Conservation (phyloP, 1,139 yeast genomes). For the Candida dubliniensis region DNA sequence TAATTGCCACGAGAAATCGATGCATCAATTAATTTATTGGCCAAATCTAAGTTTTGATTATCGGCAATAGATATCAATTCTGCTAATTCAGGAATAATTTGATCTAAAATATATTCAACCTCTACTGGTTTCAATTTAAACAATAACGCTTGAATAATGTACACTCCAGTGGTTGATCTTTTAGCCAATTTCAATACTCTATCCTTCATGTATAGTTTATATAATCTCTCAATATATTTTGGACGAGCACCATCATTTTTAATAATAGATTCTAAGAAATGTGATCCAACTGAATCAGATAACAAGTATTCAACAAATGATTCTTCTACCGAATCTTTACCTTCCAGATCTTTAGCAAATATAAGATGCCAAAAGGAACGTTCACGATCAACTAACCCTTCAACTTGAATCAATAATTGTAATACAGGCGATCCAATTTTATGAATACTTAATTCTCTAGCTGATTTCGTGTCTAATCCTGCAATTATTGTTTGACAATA, state of each 20-base stretch:
- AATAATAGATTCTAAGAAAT: slow-evolving; percentile 74
- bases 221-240: slow-evolving; percentile 69
- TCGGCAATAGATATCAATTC: slow-evolving; percentile 52
- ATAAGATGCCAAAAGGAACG: slow-evolving; percentile 64
- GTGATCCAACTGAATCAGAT: slow-evolving; percentile 89
- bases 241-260: slow-evolving; percentile 61
- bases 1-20: slow-evolving; percentile 60
- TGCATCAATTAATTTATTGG: slow-evolving; percentile 66
- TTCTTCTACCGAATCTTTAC: slow-evolving; percentile 64
- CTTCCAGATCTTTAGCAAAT: slow-evolving; percentile 45
- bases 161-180: slow-evolving; percentile 80
- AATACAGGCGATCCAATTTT: slow-evolving; percentile 85
- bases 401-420: slow-evolving; percentile 78
- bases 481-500: slow-evolving; percentile 38
- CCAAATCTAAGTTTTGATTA: slow-evolving; percentile 66
- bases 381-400: slow-evolving; percentile 73
- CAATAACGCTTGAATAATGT: slow-evolving; percentile 70
- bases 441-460: slow-evolving; percentile 76
- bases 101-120: slow-evolving; percentile 64
- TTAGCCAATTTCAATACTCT: slow-evolving; percentile 70
- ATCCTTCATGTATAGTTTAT: slow-evolving; percentile 69
- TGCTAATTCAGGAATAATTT: slow-evolving; percentile 65
- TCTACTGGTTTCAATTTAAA: slow-evolving; percentile 60
- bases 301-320: slow-evolving; percentile 81
- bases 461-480: slow-evolving; percentile 43